Base-by-base conservation (phyloP, 331 rosid genomes). In the Phaseolus coccineus region DNA sequence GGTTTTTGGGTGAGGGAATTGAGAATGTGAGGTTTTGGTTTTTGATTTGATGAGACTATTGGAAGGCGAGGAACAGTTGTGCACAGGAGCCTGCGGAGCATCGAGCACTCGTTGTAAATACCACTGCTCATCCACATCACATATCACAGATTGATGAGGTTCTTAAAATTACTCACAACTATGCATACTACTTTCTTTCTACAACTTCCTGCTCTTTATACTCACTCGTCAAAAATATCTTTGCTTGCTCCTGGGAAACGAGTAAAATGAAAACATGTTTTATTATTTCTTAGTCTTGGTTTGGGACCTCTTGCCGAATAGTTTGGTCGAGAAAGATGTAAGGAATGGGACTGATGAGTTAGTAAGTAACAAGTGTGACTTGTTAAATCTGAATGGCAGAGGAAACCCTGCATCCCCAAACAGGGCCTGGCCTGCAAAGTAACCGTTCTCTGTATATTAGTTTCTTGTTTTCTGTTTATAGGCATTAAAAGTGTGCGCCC, bases 51-150 rank as follows among this genome's bases (percentile, higher is more conserved):
- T 39, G 57, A 47, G n/a, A 4, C 37, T 30, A 14, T 6, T 40
- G 73, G 50, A 19, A 69, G 63, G 10, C 5, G 79, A 3, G 47
- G 13, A 8, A 31, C n/a, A 52, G 78, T 51, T n/a, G 69, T 40
- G 27, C 40, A 77, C 0, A 70, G 9, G 39, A 81, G 11, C 75
- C 65, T 77, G 2, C 86, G 82, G 11, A 82, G 66, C 86, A 82
- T 82, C 51, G 82, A 72, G 77, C 55, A 44, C 53, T 67, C 72
- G 22, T 37, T 67, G 52, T 67, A n/a, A 40, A 67, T 67, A 67
- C 70, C 7, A 37, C 46, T 33, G 50, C 28, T 37, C 50, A 35
- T 8, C 48, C 71, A 63, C 44, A 62, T 62, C 24, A 15, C 13
- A 62, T 62, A 12, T 42, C 47, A 35, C 39, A 31, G 68, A 14